Base-by-base conservation (phyloP, 2,329 filamentous ascomycete genomes). In the Fusarium denticulatum region DNA sequence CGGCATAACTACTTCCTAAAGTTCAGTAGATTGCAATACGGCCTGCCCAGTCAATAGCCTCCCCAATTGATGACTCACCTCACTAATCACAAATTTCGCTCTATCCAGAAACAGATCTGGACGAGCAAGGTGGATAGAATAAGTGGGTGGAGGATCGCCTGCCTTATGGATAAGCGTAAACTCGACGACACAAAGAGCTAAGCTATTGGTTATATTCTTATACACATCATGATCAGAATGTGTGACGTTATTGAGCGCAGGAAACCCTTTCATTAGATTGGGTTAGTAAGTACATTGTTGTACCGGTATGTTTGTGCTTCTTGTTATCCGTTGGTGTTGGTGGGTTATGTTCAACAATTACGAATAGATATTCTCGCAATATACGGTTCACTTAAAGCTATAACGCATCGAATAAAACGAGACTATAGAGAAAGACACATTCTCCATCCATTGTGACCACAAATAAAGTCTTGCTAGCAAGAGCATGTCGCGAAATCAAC, bases 61-160 rank as follows among this genome's bases (percentile, higher is more conserved):
- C 18, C 34, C 20, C 22, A 40, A 30, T 40, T 30, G 36, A 55
- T 28, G 15, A 28, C 39, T 55, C 34, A 22, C 32, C 37, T 52
- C 32, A 28, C 34, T 11, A 26, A 52, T 69, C 28, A 60, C 14
- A 56, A 50, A 37, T 57, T 62, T 50, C 42, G 24, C 22, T 60
- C 34, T 32, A 47, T 55, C 34, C 14, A 37, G 42, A 22, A 30
- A 28, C 55, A 52, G 42, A 46, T 58, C 45, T 42, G 42, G 55
- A 26, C 7, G n/a, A 64, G 39, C 39, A 40, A 40, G 50, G 64
- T 65, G 67, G 64, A 60, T 47, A 58, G 18, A 55, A 26, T 30
- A 18, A 28, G 30, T 24, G 39, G 56, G 42, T n/a, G 8, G 12
- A 59, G 24, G 61, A 57, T 50, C 34, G 56, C 40, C 43, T 28